Percentiles rank a stretch among this genome's conserved stretches.
Evolutionary conservation across 352 stramenopile genomes (phyloP).

Genomic region (Pythium dissotocum): DNA sequence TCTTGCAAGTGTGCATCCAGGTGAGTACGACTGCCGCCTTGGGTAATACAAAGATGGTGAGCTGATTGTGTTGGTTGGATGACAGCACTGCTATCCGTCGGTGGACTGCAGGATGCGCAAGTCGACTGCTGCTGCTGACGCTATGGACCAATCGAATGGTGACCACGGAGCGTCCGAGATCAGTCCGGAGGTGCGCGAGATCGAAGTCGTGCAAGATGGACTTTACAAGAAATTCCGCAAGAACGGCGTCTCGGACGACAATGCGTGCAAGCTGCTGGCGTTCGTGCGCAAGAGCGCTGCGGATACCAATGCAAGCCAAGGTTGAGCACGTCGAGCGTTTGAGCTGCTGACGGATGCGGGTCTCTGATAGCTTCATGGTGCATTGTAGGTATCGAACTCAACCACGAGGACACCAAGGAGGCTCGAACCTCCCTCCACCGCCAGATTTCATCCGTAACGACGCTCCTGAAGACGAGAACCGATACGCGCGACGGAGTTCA

Average conservation of each 20-base stretch:
- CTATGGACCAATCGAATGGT: background rate
- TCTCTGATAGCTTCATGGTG: background rate
- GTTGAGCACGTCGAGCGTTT: constrained; percentile 20
- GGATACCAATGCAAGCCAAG: constrained; percentile 37
- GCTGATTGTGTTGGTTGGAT: background rate
- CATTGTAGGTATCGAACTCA: constrained; percentile 47
- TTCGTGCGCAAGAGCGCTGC: constrained; percentile 59
- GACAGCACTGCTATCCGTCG: constrained; percentile 62
- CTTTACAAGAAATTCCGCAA: constrained; percentile 68
- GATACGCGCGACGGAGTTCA: constrained; percentile 45
- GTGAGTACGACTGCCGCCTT: constrained; percentile 23
- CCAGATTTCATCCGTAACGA: constrained; percentile 54
- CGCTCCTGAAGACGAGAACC: constrained; percentile 67
- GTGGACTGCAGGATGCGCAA: constrained; percentile 65
- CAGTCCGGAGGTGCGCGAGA: constrained; percentile 24
- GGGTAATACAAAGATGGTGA: background rate
- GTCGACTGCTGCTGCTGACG: background rate
- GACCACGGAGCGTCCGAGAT: constrained; percentile 13
- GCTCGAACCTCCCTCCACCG: constrained; percentile 60
- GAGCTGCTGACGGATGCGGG: background rate
- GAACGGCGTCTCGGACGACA: constrained; percentile 48
- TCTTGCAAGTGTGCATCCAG: constrained; percentile 76
- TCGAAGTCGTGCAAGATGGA: constrained; percentile 59
- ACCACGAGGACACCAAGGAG: constrained; percentile 66
- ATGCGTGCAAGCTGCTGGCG: constrained; percentile 49